Evolutionary conservation across 208 protist species (phyloP).

Genomic region (Acanthamoeba triangularis): DNA sequence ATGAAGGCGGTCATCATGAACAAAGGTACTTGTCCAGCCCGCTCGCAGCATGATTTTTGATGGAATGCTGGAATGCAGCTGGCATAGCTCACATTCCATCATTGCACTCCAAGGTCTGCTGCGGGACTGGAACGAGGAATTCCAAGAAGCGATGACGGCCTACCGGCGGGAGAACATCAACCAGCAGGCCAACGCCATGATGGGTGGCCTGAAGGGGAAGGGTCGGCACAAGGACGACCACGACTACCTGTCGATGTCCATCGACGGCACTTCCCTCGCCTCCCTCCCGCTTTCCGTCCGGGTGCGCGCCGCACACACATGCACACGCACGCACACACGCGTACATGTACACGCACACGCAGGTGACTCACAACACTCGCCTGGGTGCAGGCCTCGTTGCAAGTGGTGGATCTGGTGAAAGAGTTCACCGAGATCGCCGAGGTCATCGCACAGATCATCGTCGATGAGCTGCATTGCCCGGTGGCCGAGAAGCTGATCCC

Average conservation of each 20-base stretch:
- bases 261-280: background rate
- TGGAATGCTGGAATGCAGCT: no score
- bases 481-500: constrained; percentile 20
- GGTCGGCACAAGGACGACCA: background rate
- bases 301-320: background rate
- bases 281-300: background rate
- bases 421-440: constrained; percentile 69
- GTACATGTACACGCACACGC: background rate
- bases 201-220: background rate
- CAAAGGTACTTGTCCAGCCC: background rate
- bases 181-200: constrained; percentile 10
- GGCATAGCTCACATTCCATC: no score
- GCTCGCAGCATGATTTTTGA: no score
- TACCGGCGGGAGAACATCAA: constrained; percentile 40
- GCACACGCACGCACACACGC: background rate
- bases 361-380: background rate
- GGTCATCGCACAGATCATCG: constrained; percentile 47
- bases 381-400: background rate
- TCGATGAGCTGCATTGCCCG: constrained; percentile 44
- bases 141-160: constrained; percentile 52
- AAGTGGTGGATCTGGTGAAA: constrained; percentile 68
- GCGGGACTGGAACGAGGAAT: constrained; percentile 63
- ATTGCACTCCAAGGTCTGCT: background rate
- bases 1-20: constrained; percentile 71
- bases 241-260: constrained; percentile 8